Percentiles rank a stretch among this genome's conserved stretches.
These are phyloP conservation scores for Gossypium mustelinum DNA, from an alignment of 345 rosid species.

Conservation along the genomic window DNA sequence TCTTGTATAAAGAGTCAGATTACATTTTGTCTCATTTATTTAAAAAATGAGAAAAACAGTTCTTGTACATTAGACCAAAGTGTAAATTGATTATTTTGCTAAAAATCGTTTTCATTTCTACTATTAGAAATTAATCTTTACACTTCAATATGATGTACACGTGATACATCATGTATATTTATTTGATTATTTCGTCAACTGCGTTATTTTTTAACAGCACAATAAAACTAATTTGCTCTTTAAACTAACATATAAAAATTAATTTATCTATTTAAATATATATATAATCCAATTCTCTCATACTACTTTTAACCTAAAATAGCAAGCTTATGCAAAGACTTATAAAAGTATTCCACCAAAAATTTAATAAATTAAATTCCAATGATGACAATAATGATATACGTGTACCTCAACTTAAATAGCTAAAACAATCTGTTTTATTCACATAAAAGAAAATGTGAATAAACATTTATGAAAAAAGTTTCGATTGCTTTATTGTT, in stretches of 20 bases:
- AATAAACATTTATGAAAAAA: neutral
- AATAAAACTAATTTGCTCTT: too few species aligned
- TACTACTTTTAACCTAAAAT: neutral
- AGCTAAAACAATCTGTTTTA: neutral
- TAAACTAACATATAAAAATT: too few species aligned
- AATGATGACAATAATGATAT: neutral
- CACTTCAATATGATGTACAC: too few species aligned
- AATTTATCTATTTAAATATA: too few species aligned
- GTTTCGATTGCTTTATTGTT: neutral
- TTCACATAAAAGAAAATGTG: neutral
- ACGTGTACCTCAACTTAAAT: neutral
- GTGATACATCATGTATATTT: too few species aligned
- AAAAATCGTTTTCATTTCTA: too few species aligned
- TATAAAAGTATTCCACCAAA: neutral
- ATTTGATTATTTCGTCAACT: too few species aligned
- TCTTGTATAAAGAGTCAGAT: rapidly evolving
- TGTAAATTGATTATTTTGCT: too few species aligned
- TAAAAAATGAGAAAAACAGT: rapidly evolving
- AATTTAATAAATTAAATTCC: neutral
- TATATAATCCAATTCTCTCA: too few species aligned
- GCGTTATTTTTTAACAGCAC: too few species aligned
- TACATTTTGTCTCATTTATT: too few species aligned
- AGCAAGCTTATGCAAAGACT: neutral
- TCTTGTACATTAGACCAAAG: too few species aligned
- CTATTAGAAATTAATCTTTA: rapidly evolving